A percentile compares a stretch with the other conserved stretches of the same genome.
phyloP scores from a whole-genome alignment of 176 grass and related monocot genomes.

The Aechmea fasciata region DNA sequence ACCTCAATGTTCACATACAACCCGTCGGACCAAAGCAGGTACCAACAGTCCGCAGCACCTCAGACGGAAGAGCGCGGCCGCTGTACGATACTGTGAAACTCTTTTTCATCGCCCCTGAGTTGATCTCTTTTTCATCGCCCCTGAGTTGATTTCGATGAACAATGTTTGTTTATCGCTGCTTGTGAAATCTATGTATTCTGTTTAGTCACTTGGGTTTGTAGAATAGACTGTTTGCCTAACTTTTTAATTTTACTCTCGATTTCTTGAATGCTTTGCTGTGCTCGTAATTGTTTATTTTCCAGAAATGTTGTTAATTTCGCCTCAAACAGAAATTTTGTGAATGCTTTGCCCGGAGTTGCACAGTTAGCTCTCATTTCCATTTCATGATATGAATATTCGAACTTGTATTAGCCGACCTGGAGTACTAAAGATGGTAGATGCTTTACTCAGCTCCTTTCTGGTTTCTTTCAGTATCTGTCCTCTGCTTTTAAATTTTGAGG shows the following conservation, averaged over 20 bases:
- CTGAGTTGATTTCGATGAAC: constrained; percentile 16
- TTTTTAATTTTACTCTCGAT: not conserved
- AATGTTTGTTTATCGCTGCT: constrained; percentile 25
- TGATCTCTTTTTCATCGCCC: constrained; percentile 3
- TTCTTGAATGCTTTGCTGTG: not conserved
- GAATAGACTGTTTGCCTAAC: not conserved
- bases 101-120: constrained; percentile 2
- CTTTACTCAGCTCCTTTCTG: too few species aligned
- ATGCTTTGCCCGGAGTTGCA: too few species aligned
- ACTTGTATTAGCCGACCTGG: too few species aligned
- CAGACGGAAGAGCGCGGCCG: constrained; percentile 52
- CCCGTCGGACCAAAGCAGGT: constrained; percentile 57
- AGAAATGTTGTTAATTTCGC: not conserved
- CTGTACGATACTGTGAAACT: constrained; percentile 56
- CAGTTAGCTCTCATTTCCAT: too few species aligned
- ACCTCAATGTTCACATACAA: constrained; percentile 87
- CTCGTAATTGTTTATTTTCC: not conserved
- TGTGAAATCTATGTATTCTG: constrained; percentile 9
- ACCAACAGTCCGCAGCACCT: constrained; percentile 47
- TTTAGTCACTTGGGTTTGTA: not conserved
- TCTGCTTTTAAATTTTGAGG: too few species aligned
- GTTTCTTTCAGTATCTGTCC: too few species aligned
- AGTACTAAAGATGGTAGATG: too few species aligned
- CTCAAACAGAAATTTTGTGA: too few species aligned
- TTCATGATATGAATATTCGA: too few species aligned